Evolutionary conservation across 148 eudicot genomes (phyloP).

Genomic region (Simmondsia chinensis): DNA sequence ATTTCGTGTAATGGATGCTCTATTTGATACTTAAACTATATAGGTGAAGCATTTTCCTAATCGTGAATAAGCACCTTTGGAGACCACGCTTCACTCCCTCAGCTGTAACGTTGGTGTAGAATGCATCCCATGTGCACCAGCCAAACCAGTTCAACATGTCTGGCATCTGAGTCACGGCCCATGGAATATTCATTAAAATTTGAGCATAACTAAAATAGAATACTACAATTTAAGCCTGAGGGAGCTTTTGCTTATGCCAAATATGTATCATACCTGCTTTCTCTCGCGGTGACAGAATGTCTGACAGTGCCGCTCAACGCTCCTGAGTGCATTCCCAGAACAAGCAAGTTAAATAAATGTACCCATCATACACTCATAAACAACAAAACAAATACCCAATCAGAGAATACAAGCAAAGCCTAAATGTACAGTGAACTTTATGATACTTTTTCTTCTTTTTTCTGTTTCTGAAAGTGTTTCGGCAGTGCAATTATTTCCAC

Average conservation of each 20-base stretch:
- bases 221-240: no score
- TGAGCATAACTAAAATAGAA: no score
- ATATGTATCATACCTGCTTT: conserved; percentile 74
- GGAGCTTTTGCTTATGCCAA: no score
- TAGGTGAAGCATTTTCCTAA: no score
- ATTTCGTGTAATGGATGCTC: no score
- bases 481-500: no score
- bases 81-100: conserved; percentile 69
- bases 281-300: conserved; percentile 79
- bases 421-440: no score
- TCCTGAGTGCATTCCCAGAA: conserved; percentile 24
- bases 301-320: conserved; percentile 68
- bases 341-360: neutral
- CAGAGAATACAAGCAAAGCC: neutral
- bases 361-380: neutral
- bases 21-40: no score
- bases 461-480: no score
- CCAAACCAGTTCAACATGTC: conserved; percentile 89
- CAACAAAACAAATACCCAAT: neutral
- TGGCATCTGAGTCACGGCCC: conserved; percentile 47
- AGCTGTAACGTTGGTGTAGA: conserved; percentile 67
- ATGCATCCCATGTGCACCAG: conserved; percentile 98
- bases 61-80: conserved; percentile 42
- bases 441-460: no score
- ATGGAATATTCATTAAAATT: neutral